These are phyloP conservation scores for Pyronema domesticum DNA, from an alignment of 495 filamentous ascomycete species.

Conservation along the genomic window DNA sequence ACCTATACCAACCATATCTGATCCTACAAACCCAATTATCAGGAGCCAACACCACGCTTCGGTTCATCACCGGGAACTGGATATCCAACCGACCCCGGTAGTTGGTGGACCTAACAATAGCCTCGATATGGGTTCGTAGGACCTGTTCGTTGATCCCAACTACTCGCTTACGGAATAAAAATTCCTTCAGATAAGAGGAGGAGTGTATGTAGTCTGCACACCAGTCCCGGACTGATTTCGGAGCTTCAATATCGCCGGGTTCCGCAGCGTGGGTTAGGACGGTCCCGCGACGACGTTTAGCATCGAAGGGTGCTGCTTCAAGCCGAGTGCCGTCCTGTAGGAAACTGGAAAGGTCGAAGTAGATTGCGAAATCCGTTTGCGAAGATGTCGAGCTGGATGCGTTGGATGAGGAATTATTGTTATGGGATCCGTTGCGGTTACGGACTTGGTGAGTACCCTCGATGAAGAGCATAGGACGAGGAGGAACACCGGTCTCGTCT, in stretches of 20 bases:
- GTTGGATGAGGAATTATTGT: slow-evolving; percentile 10
- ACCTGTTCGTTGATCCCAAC: slow-evolving; percentile 33
- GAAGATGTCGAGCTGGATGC: slow-evolving; percentile 27
- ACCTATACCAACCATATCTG: slow-evolving; percentile 41
- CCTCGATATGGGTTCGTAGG: slow-evolving; percentile 30
- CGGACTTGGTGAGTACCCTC: slow-evolving; percentile 7
- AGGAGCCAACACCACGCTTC: slow-evolving; percentile 36
- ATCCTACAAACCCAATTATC: slow-evolving; percentile 36
- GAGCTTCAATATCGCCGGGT: background rate
- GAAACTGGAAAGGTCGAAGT: background rate
- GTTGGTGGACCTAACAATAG: slow-evolving; percentile 37
- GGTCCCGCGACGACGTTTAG: background rate
- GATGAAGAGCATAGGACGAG: slow-evolving; percentile 9
- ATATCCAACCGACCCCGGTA: slow-evolving; percentile 40
- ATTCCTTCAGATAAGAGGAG: slow-evolving; percentile 32
- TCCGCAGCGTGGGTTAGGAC: background rate
- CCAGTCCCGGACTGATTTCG: slow-evolving; percentile 33
- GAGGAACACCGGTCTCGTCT: slow-evolving; percentile 7
- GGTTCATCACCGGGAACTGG: slow-evolving; percentile 33
- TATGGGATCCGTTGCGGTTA: slow-evolving; percentile 11
- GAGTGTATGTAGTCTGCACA: slow-evolving; percentile 38
- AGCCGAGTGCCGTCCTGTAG: background rate
- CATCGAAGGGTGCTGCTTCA: background rate
- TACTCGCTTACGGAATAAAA: slow-evolving; percentile 34
- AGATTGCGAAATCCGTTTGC: slow-evolving; percentile 27